Evolutionary conservation across 176 grass and related monocot genomes (phyloP), one percentile per base, ranked within the genome.

Genomic region (Saccharum officinarum): DNA sequence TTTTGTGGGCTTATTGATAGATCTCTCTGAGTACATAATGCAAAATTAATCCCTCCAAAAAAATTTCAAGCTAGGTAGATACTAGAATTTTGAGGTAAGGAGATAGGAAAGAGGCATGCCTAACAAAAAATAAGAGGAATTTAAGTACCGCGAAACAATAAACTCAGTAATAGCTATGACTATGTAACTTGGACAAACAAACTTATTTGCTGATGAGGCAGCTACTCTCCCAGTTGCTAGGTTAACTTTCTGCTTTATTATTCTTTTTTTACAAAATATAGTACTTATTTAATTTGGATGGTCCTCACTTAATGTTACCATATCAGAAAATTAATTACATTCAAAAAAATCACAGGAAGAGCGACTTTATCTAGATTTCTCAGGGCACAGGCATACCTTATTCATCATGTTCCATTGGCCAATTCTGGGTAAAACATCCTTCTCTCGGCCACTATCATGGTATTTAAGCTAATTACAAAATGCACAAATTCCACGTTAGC

Each of bases 391-490:
- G 4, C 41, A 26, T 90, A 98, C 95, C 92, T 98, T 98, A 52
- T 98, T 93, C 92, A 95, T 95, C 95, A 98, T 98, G 80, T 98
- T 98, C 95, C 95, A 98, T 73, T 95, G 93, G 62, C 93, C 96
- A 69, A 98, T 49, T 79, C 87, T 98, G 61, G 96, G 96, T 69
- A 92, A 85, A 40, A 94, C 94, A 90, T 98, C 92, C 82, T 92
- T 95, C 85, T 95, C 93, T 83, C 89, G 93, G 22, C 96, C 96
- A 67, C 89, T 95, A 46, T 95, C 96, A 87, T 92, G 91, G 74
- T 98, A 98, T 61, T 98, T 98, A 67, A 98, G 91, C 96, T 98
- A 81, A 91, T 74, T 31, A 79, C 36, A 69, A 75, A 52, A 50
- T 85, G 34, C 26, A 36, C 5, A 17, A 69, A 63, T 36, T 67